Evolutionary conservation across 495 filamentous ascomycete species (phyloP).

Genomic region (Cairneyella variabilis): DNA sequence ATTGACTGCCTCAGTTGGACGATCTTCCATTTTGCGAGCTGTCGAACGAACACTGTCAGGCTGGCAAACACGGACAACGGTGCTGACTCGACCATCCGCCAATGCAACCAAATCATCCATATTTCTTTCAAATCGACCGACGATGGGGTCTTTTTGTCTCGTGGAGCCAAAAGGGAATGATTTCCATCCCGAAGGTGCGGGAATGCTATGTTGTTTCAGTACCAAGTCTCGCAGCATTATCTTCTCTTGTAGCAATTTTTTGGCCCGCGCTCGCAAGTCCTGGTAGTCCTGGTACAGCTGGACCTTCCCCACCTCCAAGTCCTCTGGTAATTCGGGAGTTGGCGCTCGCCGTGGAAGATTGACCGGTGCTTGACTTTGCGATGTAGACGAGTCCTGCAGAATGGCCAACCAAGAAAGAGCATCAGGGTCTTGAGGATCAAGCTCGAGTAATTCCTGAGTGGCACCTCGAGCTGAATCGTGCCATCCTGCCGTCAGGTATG

Average conservation of each 20-base stretch:
- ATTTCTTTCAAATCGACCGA: not conserved
- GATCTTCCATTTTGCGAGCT: slow-evolving; percentile 4
- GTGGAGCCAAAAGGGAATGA: not conserved
- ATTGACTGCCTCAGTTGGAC: slow-evolving; percentile 4
- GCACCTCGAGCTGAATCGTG: slow-evolving; percentile 11
- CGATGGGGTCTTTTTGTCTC: not conserved
- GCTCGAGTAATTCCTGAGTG: not conserved
- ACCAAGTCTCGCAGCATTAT: slow-evolving; percentile 3
- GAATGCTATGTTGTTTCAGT: not conserved
- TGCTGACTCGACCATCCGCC: slow-evolving; percentile 3
- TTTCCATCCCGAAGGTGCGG: not conserved
- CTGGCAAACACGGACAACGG: slow-evolving; percentile 2
- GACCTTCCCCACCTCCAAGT: slow-evolving; percentile 8
- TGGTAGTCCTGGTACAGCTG: slow-evolving; percentile 4
- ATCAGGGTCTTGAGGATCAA: slow-evolving; percentile 12
- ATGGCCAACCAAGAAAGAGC: not conserved
- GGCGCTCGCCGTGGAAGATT: not conserved
- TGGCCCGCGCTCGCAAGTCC: slow-evolving; percentile 4
- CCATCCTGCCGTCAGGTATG: slow-evolving; percentile 8
- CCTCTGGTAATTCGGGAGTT: not conserved
- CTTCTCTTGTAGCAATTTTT: slow-evolving; percentile 9
- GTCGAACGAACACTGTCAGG: slow-evolving; percentile 3
- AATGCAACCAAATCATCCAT: slow-evolving; percentile 4
- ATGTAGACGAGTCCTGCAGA: not conserved
- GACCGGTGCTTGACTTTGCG: not conserved